A percentile compares a stretch with the other conserved stretches of the same genome.
phyloP scores from a whole-genome alignment of 805 yeast species.

The Suhomyces vadensis region DNA sequence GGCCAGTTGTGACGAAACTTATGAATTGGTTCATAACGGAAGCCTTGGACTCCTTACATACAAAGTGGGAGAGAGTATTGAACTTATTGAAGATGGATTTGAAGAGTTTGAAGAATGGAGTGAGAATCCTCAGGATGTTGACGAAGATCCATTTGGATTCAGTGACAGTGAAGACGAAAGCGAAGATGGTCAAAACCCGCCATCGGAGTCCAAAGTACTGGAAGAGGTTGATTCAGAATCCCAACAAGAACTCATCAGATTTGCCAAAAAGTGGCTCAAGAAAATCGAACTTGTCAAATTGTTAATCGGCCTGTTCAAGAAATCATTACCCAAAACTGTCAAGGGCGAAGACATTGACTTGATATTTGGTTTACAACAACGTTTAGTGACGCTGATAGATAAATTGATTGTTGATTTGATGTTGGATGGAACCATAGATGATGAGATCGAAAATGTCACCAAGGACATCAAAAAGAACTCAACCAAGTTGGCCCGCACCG shows the following conservation, averaged over 20 bases:
- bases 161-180: conserved; percentile 20
- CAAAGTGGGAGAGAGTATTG: conserved; percentile 45
- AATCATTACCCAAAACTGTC: conserved; percentile 52
- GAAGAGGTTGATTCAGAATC: conserved; percentile 17
- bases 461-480: conserved; percentile 27
- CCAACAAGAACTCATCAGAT: conserved; percentile 32
- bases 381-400: conserved; percentile 52
- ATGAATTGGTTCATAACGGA: conserved; percentile 46
- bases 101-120: conserved; percentile 71
- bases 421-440: conserved; percentile 45
- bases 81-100: conserved; percentile 59
- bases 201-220: conserved; percentile 22
- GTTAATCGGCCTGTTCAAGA: conserved; percentile 56
- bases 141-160: conserved; percentile 56
- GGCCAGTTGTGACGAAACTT: conserved; percentile 60
- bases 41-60: conserved; percentile 52
- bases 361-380: conserved; percentile 44
- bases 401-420: conserved; percentile 59
- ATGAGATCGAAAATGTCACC: conserved; percentile 30
- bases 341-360: conserved; percentile 48
- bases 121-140: conserved; percentile 53
- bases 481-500: conserved; percentile 32
- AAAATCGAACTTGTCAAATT: conserved; percentile 59
- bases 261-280: conserved; percentile 50
- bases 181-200: conserved; percentile 13